A percentile compares a stretch with the other conserved stretches of the same genome.
phyloP scores from a whole-genome alignment of 140 eudicot species.

The Anethum foeniculum region DNA sequence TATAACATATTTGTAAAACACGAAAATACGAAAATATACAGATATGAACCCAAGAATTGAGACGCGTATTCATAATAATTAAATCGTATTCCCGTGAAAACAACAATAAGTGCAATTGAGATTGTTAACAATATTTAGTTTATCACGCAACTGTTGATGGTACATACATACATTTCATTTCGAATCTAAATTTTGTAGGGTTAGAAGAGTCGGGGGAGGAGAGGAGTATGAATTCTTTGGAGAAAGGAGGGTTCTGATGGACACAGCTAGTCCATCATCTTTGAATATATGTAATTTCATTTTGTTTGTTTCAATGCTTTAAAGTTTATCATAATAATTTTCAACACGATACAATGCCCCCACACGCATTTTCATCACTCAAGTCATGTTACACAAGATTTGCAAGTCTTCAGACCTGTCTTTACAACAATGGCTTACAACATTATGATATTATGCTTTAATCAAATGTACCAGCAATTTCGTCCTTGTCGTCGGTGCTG shows the following conservation, averaged over 20 bases:
- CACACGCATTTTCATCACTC: slow-evolving; percentile 18
- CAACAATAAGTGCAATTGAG: neutral
- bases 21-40: too few relatives aligned
- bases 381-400: neutral
- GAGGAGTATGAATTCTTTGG: slow-evolving; percentile 5
- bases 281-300: neutral
- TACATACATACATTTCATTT: neutral
- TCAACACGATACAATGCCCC: slow-evolving; percentile 3
- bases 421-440: neutral
- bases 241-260: neutral
- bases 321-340: slow-evolving; percentile 2
- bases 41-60: too few relatives aligned
- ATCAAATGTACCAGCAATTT: neutral
- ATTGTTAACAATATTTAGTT: neutral
- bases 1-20: too few relatives aligned
- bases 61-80: too few relatives aligned
- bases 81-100: neutral
- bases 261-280: neutral
- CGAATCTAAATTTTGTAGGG: neutral
- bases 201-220: neutral
- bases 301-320: slow-evolving; percentile 2
- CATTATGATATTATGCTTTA: neutral
- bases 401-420: neutral
- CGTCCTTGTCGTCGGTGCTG: neutral
- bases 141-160: neutral